A percentile compares a stretch with the other conserved stretches of the same genome.
phyloP scores from a whole-genome alignment of 2,329 filamentous ascomycete species.

The Aureobasidium sp. region DNA sequence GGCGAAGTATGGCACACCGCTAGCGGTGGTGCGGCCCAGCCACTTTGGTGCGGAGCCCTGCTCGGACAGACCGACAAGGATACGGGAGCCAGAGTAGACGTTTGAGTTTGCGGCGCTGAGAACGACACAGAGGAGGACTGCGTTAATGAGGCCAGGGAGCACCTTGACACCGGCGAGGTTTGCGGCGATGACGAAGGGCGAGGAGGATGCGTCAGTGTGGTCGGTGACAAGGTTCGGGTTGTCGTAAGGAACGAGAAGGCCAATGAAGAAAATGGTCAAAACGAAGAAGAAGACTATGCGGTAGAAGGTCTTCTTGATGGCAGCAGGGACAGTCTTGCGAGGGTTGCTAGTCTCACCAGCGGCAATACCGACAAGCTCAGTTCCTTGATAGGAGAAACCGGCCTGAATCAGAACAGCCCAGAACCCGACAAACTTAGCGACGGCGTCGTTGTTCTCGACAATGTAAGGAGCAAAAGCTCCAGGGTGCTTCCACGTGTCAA shows the following conservation, averaged over 20 bases:
- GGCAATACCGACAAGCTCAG: slow-evolving; percentile 48
- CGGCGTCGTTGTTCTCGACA: slow-evolving; percentile 22
- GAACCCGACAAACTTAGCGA: slow-evolving; percentile 40
- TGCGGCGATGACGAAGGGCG: slow-evolving; percentile 62
- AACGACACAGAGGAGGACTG: slow-evolving; percentile 53
- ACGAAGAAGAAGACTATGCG: slow-evolving; percentile 33
- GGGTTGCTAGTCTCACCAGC: slow-evolving; percentile 48
- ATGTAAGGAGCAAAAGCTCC: slow-evolving; percentile 33
- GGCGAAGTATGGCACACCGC: slow-evolving; percentile 40
- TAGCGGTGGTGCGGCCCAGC: slow-evolving; percentile 36
- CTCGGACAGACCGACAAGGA: slow-evolving; percentile 59
- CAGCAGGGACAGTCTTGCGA: slow-evolving; percentile 36
- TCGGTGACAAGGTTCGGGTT: slow-evolving; percentile 32
- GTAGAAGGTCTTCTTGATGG: slow-evolving; percentile 33
- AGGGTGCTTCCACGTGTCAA: slow-evolving; percentile 43
- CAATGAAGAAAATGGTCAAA: slow-evolving; percentile 31
- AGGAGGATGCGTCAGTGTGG: slow-evolving; percentile 42
- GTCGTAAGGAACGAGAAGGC: slow-evolving; percentile 30
- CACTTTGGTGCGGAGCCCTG: slow-evolving; percentile 39
- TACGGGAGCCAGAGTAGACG: slow-evolving; percentile 58
- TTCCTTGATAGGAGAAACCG: slow-evolving; percentile 52
- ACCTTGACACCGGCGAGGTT: slow-evolving; percentile 53
- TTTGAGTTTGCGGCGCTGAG: slow-evolving; percentile 49
- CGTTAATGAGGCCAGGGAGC: slow-evolving; percentile 60
- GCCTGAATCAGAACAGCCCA: slow-evolving; percentile 52